Conservation (phyloP, 352 stramenopile species). For the Thraustotheca clavata region DNA sequence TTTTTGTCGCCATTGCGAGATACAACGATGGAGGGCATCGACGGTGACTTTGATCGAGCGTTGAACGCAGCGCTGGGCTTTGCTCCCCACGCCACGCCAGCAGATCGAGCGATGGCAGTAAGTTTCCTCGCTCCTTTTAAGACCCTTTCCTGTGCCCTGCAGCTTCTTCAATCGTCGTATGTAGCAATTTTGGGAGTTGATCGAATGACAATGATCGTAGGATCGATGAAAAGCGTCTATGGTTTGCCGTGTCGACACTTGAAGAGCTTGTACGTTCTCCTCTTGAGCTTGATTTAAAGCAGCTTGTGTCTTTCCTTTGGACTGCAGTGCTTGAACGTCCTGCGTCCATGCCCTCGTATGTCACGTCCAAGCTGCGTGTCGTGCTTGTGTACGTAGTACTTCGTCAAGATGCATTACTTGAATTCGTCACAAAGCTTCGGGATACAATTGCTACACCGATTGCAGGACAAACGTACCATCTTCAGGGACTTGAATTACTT, state of each 20-base stretch:
- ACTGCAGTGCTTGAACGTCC: neutral
- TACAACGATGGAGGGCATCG: neutral
- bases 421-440: neutral
- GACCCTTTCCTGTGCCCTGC: constrained; percentile 8
- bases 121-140: constrained; percentile 10
- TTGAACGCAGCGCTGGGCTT: constrained; percentile 16
- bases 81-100: neutral
- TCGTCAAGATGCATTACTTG: constrained; percentile 11
- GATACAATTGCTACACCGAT: neutral
- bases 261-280: constrained; percentile 15
- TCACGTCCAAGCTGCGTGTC: constrained; percentile 10
- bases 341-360: neutral
- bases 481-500: neutral
- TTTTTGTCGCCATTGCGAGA: neutral
- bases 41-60: constrained; percentile 3
- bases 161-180: constrained; percentile 14
- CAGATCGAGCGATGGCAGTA: neutral
- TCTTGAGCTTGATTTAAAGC: constrained; percentile 6
- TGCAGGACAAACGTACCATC: neutral
- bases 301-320: constrained; percentile 3
- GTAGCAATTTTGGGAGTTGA: neutral
- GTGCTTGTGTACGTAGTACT: constrained; percentile 16
- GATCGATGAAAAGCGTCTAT: constrained; percentile 16
- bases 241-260: constrained; percentile 17
- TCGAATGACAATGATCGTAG: too few relatives aligned